These are phyloP conservation scores for Boletus tomentosulus DNA, from an alignment of 768 basidiomycete species.

Conservation along the genomic window DNA sequence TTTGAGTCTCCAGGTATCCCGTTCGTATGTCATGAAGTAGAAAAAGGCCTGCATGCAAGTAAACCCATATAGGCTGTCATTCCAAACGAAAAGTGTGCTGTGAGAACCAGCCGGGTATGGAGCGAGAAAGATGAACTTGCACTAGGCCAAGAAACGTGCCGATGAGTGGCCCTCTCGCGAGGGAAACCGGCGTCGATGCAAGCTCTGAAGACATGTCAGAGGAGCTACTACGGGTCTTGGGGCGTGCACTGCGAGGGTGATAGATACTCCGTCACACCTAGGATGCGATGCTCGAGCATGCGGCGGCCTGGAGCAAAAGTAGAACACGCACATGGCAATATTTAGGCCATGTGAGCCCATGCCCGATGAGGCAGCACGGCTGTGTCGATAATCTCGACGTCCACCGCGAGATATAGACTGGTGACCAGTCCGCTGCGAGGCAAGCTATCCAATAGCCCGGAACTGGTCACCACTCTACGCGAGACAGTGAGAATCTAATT, in stretches of 20 bases:
- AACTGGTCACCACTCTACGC: too few relatives aligned
- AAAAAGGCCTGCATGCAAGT: conserved; percentile 28
- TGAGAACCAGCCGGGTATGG: background rate
- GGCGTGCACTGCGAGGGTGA: background rate
- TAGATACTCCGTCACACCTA: background rate
- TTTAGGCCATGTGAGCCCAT: background rate
- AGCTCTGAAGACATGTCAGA: conserved; percentile 7
- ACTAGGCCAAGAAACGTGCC: conserved; percentile 22
- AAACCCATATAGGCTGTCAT: conserved; percentile 24
- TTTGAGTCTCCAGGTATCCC: conserved; percentile 18
- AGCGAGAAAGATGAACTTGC: conserved; percentile 7
- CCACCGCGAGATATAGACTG: background rate
- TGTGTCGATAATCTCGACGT: background rate
- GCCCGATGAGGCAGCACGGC: background rate
- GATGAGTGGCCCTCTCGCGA: conserved; percentile 26
- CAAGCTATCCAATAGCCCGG: too few relatives aligned
- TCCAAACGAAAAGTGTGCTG: background rate
- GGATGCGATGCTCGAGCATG: background rate
- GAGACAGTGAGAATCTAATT: too few relatives aligned
- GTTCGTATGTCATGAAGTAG: conserved; percentile 24
- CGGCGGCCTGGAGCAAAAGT: background rate
- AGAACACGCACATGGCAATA: background rate
- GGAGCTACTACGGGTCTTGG: background rate
- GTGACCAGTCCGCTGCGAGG: too few relatives aligned
- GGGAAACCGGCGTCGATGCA: conserved; percentile 2